Conservation (phyloP, 2,329 filamentous ascomycete genomes). For the Ophiocordyceps camponoti-saundersi region DNA sequence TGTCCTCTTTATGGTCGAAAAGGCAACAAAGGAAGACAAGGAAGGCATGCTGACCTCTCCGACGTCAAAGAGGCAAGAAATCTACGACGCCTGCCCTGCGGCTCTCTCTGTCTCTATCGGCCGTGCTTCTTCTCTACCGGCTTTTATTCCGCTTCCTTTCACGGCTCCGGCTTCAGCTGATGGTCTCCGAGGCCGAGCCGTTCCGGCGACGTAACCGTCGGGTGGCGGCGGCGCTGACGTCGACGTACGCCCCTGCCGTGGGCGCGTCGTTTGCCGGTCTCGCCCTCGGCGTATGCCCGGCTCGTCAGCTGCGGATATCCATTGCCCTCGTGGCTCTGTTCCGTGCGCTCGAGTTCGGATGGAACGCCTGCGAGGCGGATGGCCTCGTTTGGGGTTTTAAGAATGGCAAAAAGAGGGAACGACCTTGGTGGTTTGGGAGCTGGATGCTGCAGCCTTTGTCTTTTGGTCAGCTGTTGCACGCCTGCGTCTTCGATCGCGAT, state of each 20-base stretch:
- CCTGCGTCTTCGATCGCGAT: slow-evolving; percentile 61
- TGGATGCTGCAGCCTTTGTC: slow-evolving; percentile 67
- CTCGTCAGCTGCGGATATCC: slow-evolving; percentile 51
- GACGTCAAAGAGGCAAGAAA: slow-evolving; percentile 17
- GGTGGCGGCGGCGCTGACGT: slow-evolving; percentile 59
- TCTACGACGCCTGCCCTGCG: slow-evolving; percentile 55
- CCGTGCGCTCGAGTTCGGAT: slow-evolving; percentile 69
- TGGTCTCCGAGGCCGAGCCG: slow-evolving; percentile 61
- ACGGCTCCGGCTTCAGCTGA: slow-evolving; percentile 59
- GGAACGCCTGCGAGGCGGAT: slow-evolving; percentile 66
- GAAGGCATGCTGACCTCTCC: too few relatives aligned
- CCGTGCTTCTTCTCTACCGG: slow-evolving; percentile 76
- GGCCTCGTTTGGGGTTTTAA: slow-evolving; percentile 47
- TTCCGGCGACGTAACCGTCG: slow-evolving; percentile 74
- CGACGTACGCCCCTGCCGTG: slow-evolving; percentile 70
- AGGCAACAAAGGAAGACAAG: too few relatives aligned
- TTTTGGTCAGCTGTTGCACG: slow-evolving; percentile 60
- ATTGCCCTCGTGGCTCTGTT: slow-evolving; percentile 71
- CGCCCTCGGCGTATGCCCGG: slow-evolving; percentile 58
- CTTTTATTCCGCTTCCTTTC: slow-evolving; percentile 81
- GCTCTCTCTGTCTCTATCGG: slow-evolving; percentile 66
- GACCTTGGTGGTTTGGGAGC: slow-evolving; percentile 71
- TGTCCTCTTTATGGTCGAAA: slow-evolving; percentile 1
- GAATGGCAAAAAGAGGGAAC: slow-evolving; percentile 36
- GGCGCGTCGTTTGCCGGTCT: slow-evolving; percentile 78